A percentile compares a stretch with the other conserved stretches of the same genome.
These are phyloP conservation scores for Epichloe festucae DNA, from an alignment of 2,329 filamentous ascomycete genomes.

Conservation along the genomic window DNA sequence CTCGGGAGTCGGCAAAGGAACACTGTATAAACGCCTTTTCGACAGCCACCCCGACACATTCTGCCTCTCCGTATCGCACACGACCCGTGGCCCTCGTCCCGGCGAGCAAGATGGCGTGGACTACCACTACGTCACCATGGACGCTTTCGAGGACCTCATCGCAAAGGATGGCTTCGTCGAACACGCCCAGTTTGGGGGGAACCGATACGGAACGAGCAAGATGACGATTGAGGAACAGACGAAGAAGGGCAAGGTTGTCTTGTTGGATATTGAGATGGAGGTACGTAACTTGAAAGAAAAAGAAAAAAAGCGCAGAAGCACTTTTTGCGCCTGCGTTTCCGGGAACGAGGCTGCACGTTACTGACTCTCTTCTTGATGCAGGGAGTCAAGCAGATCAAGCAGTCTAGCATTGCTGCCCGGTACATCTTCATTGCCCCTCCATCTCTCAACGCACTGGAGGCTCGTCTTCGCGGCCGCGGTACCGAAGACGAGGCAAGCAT, in stretches of 20 bases:
- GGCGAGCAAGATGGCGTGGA: slow-evolving; percentile 66
- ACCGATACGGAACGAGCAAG: slow-evolving; percentile 77
- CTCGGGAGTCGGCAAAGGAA: slow-evolving; percentile 68
- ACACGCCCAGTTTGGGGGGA: slow-evolving; percentile 71
- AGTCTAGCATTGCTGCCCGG: slow-evolving; percentile 57
- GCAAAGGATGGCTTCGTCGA: slow-evolving; percentile 68
- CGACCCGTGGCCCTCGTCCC: slow-evolving; percentile 62
- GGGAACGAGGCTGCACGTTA: neutral
- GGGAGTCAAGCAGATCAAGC: slow-evolving; percentile 86
- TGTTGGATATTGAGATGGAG: slow-evolving; percentile 97
- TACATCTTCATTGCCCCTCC: slow-evolving; percentile 82
- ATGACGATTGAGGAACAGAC: slow-evolving; percentile 65
- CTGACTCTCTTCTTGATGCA: slow-evolving; percentile 2
- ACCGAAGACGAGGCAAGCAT: slow-evolving; percentile 69
- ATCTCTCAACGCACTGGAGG: slow-evolving; percentile 58
- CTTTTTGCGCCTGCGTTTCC: neutral
- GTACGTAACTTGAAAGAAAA: slow-evolving; percentile 24
- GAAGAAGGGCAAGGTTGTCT: slow-evolving; percentile 58
- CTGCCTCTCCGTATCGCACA: slow-evolving; percentile 54
- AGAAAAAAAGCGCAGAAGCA: neutral
- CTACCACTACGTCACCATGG: slow-evolving; percentile 64
- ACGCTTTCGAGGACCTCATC: slow-evolving; percentile 56
- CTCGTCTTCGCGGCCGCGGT: slow-evolving; percentile 57
- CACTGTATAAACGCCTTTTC: slow-evolving; percentile 62
- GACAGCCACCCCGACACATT: slow-evolving; percentile 37